Evolutionary conservation across 768 basidiomycete genomes (phyloP).

Genomic region (Infundibulicybe gibba): DNA sequence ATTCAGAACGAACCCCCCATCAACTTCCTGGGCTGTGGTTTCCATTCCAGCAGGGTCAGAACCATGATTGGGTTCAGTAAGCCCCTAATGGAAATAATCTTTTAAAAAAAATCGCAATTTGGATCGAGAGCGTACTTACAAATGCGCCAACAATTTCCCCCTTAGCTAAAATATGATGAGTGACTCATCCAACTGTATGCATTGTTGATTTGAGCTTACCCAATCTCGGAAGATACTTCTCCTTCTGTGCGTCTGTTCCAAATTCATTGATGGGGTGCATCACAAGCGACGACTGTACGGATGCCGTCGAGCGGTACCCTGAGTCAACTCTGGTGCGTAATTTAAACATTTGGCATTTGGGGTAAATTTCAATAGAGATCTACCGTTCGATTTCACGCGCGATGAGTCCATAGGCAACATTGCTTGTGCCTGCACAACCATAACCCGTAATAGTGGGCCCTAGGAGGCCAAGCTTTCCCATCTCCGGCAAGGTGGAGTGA

Average conservation of each 20-base stretch:
- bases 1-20: constrained; percentile 81
- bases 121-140: constrained; percentile 42
- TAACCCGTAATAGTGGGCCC: constrained; percentile 93
- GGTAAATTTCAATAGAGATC: constrained; percentile 4
- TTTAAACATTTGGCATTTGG: background rate
- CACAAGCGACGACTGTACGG: constrained; percentile 93
- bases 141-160: constrained; percentile 93
- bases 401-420: constrained; percentile 92
- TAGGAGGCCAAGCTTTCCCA: constrained; percentile 88
- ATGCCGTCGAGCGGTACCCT: constrained; percentile 92
- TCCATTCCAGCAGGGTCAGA: constrained; percentile 99
- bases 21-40: constrained; percentile 80
- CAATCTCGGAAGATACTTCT: constrained; percentile 82
- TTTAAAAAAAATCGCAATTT: constrained; percentile 1
- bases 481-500: constrained; percentile 73
- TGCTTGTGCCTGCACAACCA: constrained; percentile 88
- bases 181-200: background rate
- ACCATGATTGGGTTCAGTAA: constrained; percentile 96
- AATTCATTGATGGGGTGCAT: constrained; percentile 95
- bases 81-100: constrained; percentile 48
- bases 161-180: constrained; percentile 42
- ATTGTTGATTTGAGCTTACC: constrained; percentile 35
- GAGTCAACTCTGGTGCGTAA: constrained; percentile 84
- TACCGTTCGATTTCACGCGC: constrained; percentile 92
- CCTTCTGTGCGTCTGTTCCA: constrained; percentile 86